Percentiles rank a stretch among this genome's conserved stretches.
Evolutionary conservation across 257 asterid genomes (phyloP).

Genomic region (Euphrasia confusa): DNA sequence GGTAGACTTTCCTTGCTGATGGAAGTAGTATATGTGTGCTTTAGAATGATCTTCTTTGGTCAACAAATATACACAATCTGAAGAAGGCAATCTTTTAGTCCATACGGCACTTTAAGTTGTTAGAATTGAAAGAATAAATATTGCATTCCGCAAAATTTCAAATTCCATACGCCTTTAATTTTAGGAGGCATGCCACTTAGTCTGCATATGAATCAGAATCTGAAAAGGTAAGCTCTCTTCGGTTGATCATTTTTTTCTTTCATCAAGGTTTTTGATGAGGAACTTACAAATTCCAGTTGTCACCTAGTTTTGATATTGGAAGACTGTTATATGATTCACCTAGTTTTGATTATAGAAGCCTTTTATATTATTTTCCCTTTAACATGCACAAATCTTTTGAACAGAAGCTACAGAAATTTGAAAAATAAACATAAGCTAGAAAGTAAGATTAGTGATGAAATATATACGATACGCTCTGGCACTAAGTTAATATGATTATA

Average conservation of each 20-base stretch:
- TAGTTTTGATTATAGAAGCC: background rate
- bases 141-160: conserved; percentile 7
- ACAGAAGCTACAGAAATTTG: background rate
- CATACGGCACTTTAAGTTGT: background rate
- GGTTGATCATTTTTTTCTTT: too few species aligned
- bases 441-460: background rate
- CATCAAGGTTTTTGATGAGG: background rate
- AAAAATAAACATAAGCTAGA: background rate
- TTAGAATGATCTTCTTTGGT: background rate
- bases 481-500: too few species aligned
- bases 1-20: conserved; percentile 8
- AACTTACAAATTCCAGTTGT: conserved; percentile 5
- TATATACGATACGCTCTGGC: background rate
- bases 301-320: background rate
- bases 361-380: conserved; percentile 13
- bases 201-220: conserved; percentile 6
- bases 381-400: background rate
- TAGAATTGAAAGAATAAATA: conserved; percentile 3
- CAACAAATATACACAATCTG: conserved; percentile 1
- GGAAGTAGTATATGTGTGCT: background rate
- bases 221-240: background rate
- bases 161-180: conserved; percentile 1
- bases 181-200: conserved; percentile 1
- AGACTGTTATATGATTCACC: background rate
- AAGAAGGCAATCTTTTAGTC: conserved; percentile 11